Base-by-base conservation (phyloP, 495 filamentous ascomycete genomes). In the Xylaria acuta region DNA sequence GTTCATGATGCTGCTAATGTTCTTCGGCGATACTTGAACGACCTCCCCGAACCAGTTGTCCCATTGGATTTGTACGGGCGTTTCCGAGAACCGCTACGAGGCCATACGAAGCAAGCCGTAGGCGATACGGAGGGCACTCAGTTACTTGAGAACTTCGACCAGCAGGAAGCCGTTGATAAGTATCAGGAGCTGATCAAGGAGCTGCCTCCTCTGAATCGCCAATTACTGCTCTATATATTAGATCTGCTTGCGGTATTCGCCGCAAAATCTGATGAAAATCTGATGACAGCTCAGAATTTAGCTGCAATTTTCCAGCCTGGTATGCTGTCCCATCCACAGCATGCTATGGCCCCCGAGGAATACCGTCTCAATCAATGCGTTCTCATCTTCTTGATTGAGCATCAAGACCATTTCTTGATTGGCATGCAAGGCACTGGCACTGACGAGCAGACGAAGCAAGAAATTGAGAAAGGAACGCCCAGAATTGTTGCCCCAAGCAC, bases 1-100 rank as follows among this genome's bases (percentile, higher is more conserved):
- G 96, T 99, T 20, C 96, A 99, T 82, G 96, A 99, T 88, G 96
- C 96, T 22, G 96, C 96, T 75, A 98, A 98, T 76, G 95, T 99
- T 60, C 88, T 99, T 49, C 90, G 97, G 68, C 90, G 96, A 71
- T 99, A 98, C 77, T 86, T 99, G 68, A 98, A 98, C 80, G 92
- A 96, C 77, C 85, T 99, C 22, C 96, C 92, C 6, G 95, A 99
- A 79, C 96, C 96, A 1, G 97, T 99, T 72, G 95, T 99, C 20
- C 96, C 96, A 3, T 84, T 98, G 54, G 93, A 97, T 76, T 93
- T 97, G 70, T 99, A 99, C 80, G 92, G 94, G 73, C 87, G 88
- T 54, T 98, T 97, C 81, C 90, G 96, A 65, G 91, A 96, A 58
- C 97, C 96, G 40, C 81, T 99, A 38, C 86, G 90, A 65, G 89